These are phyloP conservation scores for Darksidea phi DNA, from an alignment of 495 filamentous ascomycete genomes.

Conservation along the genomic window DNA sequence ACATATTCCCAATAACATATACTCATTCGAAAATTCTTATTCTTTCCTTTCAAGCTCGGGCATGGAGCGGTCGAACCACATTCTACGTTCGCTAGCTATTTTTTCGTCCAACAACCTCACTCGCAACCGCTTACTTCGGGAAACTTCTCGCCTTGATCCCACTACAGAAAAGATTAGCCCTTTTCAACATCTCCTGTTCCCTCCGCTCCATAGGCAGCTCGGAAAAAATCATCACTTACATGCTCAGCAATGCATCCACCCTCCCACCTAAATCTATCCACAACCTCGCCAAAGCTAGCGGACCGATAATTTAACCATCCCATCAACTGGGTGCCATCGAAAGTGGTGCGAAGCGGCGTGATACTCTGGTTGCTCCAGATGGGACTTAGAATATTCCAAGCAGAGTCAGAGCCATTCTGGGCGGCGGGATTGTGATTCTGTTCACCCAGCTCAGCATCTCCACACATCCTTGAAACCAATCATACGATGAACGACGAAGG, in stretches of 20 bases:
- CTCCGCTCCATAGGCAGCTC: too few relatives aligned
- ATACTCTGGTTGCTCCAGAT: constrained; percentile 40
- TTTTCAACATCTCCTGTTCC: too few relatives aligned
- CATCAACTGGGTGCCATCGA: constrained; percentile 32
- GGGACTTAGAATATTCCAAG: constrained; percentile 41
- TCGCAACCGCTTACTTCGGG: constrained; percentile 7
- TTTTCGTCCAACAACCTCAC: neutral
- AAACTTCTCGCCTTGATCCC: constrained; percentile 41
- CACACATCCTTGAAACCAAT: neutral
- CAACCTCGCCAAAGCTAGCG: constrained; percentile 37
- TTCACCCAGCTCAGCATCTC: neutral
- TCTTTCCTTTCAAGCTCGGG: too few relatives aligned
- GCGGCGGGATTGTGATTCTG: constrained; percentile 47
- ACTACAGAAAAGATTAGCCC: too few relatives aligned
- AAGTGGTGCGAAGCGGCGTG: constrained; percentile 38
- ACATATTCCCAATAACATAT: too few relatives aligned
- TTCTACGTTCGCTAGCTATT: neutral
- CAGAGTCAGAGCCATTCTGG: constrained; percentile 43
- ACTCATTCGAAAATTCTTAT: too few relatives aligned
- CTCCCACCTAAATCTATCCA: constrained; percentile 46
- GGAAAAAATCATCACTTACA: constrained; percentile 39
- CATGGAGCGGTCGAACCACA: too few relatives aligned
- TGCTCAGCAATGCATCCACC: constrained; percentile 47
- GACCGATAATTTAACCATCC: constrained; percentile 45
- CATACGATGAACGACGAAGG: neutral